Conservation (phyloP, 2,329 filamentous ascomycete genomes). For the Diplodia corticola region DNA sequence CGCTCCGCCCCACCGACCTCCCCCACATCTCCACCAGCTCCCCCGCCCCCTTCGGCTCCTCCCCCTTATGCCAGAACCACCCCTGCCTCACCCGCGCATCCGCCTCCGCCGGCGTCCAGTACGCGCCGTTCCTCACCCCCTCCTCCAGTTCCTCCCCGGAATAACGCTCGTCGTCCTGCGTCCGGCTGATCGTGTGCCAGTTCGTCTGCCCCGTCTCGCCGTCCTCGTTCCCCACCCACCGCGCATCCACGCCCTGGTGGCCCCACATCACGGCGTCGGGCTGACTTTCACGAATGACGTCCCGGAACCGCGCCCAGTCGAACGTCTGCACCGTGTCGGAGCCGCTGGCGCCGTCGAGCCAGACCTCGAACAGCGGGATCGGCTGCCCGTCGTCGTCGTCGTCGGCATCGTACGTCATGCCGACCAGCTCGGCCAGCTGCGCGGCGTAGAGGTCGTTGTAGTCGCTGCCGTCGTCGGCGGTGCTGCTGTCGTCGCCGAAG, state of each 20-base stretch:
- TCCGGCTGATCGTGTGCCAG: constrained; percentile 27
- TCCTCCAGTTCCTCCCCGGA: constrained; percentile 23
- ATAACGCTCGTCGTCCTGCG: constrained; percentile 25
- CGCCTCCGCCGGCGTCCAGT: constrained; percentile 27
- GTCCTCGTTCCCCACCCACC: constrained; percentile 28
- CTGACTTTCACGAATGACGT: constrained; percentile 26
- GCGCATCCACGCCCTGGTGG: constrained; percentile 27
- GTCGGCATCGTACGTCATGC: constrained; percentile 6
- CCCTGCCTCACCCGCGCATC: constrained; percentile 25
- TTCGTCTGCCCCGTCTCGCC: constrained; percentile 25
- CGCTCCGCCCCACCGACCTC: constrained; percentile 25
- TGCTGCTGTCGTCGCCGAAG: constrained; percentile 36
- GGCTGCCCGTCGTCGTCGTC: constrained; percentile 22
- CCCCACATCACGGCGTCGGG: constrained; percentile 27
- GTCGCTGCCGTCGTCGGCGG: constrained; percentile 35
- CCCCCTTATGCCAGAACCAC: constrained; percentile 26
- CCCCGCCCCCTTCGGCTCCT: constrained; percentile 24
- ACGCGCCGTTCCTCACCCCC: constrained; percentile 25
- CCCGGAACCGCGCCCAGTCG: constrained; percentile 25
- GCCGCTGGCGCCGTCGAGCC: constrained; percentile 27
- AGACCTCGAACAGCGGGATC: constrained; percentile 26
- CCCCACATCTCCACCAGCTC: constrained; percentile 26
- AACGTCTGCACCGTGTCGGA: constrained; percentile 27
- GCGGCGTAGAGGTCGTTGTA: constrained; percentile 37
- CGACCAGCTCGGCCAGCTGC: constrained; percentile 26